Percentiles rank a stretch among this genome's conserved stretches.
Evolutionary conservation across 805 yeast species (phyloP).

Genomic region (Candida khao-thaluensis): DNA sequence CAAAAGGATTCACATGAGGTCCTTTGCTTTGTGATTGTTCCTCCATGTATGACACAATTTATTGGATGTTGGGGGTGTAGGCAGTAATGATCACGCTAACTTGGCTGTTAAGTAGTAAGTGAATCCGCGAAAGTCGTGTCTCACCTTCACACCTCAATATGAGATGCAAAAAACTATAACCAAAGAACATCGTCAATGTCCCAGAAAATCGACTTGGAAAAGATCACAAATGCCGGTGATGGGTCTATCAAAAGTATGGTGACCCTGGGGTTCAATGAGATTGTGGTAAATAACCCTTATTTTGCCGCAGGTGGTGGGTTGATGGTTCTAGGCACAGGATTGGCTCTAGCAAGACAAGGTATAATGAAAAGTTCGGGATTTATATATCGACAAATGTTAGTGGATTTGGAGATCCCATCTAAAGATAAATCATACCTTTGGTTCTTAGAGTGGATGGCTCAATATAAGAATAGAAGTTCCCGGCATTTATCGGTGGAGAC

Average conservation of each 20-base stretch:
- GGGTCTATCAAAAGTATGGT: slow-evolving; percentile 33
- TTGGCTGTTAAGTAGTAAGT: no score
- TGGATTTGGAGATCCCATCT: slow-evolving; percentile 89
- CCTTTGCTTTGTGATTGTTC: neutral
- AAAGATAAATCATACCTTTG: slow-evolving; percentile 91
- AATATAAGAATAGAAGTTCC: slow-evolving; percentile 68
- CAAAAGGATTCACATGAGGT: slow-evolving; percentile 13
- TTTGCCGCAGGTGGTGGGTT: slow-evolving; percentile 98
- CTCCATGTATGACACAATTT: slow-evolving; percentile 1
- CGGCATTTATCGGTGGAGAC: slow-evolving; percentile 92
- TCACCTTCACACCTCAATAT: no score
- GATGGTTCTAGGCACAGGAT: slow-evolving; percentile 89
- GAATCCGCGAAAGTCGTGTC: no score
- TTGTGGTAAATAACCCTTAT: slow-evolving; percentile 77
- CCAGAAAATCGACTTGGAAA: slow-evolving; percentile 31
- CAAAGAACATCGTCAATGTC: no score
- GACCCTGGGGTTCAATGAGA: slow-evolving; percentile 46
- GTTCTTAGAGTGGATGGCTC: slow-evolving; percentile 96
- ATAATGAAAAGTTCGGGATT: slow-evolving; percentile 61
- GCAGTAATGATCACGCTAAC: neutral
- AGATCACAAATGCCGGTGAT: slow-evolving; percentile 35
- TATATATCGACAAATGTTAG: slow-evolving; percentile 77
- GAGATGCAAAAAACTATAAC: no score
- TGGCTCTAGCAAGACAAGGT: slow-evolving; percentile 76
- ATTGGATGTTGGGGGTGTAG: no score